These are phyloP conservation scores for Penicillium nucicola DNA, from an alignment of 495 filamentous ascomycete species.

Conservation along the genomic window DNA sequence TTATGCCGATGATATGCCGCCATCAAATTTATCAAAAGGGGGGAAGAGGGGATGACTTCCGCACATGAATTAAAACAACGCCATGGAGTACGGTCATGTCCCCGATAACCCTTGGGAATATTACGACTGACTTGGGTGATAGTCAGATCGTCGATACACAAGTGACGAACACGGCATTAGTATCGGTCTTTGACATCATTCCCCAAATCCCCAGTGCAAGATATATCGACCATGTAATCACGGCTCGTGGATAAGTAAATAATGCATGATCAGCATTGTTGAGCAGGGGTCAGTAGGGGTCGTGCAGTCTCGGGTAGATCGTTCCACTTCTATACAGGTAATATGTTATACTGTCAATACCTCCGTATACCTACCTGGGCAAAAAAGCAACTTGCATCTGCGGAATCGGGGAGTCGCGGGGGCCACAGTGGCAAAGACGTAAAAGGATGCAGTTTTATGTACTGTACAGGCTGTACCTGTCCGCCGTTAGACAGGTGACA, in stretches of 20 bases:
- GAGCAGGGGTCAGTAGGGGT: background rate
- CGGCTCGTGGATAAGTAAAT: background rate
- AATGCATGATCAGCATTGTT: background rate
- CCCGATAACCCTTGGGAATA: too few relatives aligned
- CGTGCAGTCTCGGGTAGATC: background rate
- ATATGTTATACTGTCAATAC: background rate
- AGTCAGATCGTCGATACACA: slow-evolving; percentile 4
- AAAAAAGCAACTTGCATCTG: slow-evolving; percentile 1
- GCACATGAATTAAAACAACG: too few relatives aligned
- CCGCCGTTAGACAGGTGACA: slow-evolving; percentile 8
- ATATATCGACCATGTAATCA: background rate
- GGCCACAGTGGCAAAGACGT: too few relatives aligned
- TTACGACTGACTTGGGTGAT: slow-evolving; percentile 1
- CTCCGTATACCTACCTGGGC: slow-evolving; percentile 7
- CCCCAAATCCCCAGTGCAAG: background rate
- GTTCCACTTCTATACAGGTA: background rate
- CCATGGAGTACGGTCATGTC: too few relatives aligned
- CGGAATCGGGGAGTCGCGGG: background rate
- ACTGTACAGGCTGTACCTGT: background rate
- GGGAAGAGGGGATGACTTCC: too few relatives aligned
- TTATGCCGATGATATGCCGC: too few relatives aligned
- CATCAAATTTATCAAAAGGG: too few relatives aligned
- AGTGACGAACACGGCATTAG: background rate
- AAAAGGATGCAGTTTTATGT: background rate
- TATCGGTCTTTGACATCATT: background rate